Percentiles rank a stretch among this genome's conserved stretches.
Conservation (phyloP, 495 filamentous ascomycete genomes). For the Extremus antarcticus region DNA sequence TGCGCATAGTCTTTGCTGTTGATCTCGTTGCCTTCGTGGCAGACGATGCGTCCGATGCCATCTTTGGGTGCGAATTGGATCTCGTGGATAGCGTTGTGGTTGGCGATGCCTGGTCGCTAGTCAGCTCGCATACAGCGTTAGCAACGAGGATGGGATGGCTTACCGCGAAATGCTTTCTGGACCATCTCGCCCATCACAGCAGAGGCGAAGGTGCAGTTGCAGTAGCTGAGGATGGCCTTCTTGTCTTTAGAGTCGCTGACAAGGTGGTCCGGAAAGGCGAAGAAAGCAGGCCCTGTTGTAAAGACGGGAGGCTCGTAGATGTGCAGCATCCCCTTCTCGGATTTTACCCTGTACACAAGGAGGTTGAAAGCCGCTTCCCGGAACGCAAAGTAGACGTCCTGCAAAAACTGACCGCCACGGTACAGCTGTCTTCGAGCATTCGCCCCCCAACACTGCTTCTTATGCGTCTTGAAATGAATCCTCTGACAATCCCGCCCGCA, state of each 20-base stretch:
- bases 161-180: not conserved
- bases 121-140: too few species aligned
- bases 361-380: constrained; percentile 5
- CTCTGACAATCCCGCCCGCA: constrained; percentile 3
- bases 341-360: too few species aligned
- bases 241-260: not conserved
- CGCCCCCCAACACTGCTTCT: not conserved
- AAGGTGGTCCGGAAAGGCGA: not conserved
- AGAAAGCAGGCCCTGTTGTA: too few species aligned
- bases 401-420: constrained; percentile 3
- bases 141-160: not conserved
- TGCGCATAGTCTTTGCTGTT: too few species aligned
- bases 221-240: not conserved
- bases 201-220: not conserved
- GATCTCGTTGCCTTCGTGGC: too few species aligned
- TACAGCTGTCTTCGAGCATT: constrained; percentile 4
- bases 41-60: not conserved
- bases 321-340: too few species aligned
- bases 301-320: too few species aligned
- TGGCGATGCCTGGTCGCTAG: too few species aligned
- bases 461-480: not conserved
- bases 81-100: not conserved
- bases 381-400: not conserved
- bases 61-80: not conserved
- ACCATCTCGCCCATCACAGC: not conserved